Conservation (phyloP, 495 filamentous ascomycete genomes). For the Daldinia vernicosa region DNA sequence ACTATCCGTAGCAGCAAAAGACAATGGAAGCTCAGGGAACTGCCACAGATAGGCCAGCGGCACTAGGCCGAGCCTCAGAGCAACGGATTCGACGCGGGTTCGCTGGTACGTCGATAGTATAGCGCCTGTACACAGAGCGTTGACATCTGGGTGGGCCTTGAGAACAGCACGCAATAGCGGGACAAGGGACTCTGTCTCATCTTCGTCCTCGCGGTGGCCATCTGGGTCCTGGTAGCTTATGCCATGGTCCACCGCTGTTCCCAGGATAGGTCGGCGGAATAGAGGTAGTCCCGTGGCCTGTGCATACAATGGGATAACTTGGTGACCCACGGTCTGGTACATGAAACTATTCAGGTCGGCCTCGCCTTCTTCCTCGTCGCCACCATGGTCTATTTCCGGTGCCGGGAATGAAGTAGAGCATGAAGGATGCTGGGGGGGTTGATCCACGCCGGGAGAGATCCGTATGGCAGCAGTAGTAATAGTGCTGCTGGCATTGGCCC, state of each 20-base stretch:
- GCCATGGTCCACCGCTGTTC: slow-evolving; percentile 70
- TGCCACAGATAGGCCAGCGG: slow-evolving; percentile 92
- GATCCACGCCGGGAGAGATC: slow-evolving; percentile 30
- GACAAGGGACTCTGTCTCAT: slow-evolving; percentile 89
- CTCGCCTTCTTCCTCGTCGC: slow-evolving; percentile 51
- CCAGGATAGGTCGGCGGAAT: slow-evolving; percentile 77
- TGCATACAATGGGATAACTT: slow-evolving; percentile 84
- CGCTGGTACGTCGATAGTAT: slow-evolving; percentile 96
- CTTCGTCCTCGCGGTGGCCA: slow-evolving; percentile 46
- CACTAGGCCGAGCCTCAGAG: slow-evolving; percentile 74
- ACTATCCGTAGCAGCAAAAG: not conserved
- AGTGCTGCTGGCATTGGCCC: slow-evolving; percentile 11
- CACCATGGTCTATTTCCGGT: slow-evolving; percentile 4
- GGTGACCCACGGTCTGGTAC: slow-evolving; percentile 97
- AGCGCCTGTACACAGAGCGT: slow-evolving; percentile 87
- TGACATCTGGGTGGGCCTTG: slow-evolving; percentile 73
- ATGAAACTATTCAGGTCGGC: slow-evolving; percentile 94
- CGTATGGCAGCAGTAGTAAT: slow-evolving; percentile 9
- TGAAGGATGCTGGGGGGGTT: slow-evolving; percentile 7
- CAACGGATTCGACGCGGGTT: slow-evolving; percentile 90
- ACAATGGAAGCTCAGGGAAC: slow-evolving; percentile 69
- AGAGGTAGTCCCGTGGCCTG: slow-evolving; percentile 79
- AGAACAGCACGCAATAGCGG: slow-evolving; percentile 73
- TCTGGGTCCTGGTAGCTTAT: slow-evolving; percentile 63
- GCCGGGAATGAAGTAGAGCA: not conserved